phyloP scores from a whole-genome alignment of 192 early-diverging fungal species.

The Backusella psychrophila region DNA sequence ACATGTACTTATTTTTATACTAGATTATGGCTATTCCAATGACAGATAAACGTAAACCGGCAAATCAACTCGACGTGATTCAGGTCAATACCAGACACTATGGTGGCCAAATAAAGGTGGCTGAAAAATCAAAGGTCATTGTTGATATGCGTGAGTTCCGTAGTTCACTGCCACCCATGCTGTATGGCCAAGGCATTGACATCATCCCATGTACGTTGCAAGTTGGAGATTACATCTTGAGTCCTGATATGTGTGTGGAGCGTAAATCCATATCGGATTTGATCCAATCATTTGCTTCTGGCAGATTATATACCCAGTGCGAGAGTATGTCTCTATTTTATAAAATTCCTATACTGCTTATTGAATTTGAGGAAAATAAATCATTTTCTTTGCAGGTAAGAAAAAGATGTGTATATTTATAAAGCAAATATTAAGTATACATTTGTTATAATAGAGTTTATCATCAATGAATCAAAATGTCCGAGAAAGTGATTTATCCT shows the following conservation, averaged over 20 bases:
- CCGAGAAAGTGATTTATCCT: slow-evolving; percentile 57
- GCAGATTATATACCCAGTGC: slow-evolving; percentile 84
- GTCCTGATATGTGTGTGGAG: slow-evolving; percentile 85
- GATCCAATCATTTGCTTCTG: slow-evolving; percentile 76
- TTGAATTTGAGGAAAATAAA: slow-evolving; percentile 89
- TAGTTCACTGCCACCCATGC: slow-evolving; percentile 81
- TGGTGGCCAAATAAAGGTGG: slow-evolving; percentile 47
- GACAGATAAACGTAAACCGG: slow-evolving; percentile 26
- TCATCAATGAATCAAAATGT: slow-evolving; percentile 55
- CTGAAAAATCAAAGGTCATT: slow-evolving; percentile 49
- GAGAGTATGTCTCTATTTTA: slow-evolving; percentile 89
- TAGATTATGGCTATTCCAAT: slow-evolving; percentile 82
- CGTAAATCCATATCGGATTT: slow-evolving; percentile 91
- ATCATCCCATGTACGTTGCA: slow-evolving; percentile 82
- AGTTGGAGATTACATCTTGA: slow-evolving; percentile 93
- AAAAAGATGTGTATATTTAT: slow-evolving; percentile 32
- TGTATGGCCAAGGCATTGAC: slow-evolving; percentile 75
- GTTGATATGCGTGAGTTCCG: slow-evolving; percentile 95
- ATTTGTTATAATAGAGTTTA: slow-evolving; percentile 28
- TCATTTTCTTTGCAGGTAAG: slow-evolving; percentile 74
- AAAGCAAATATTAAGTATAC: not conserved
- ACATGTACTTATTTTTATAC: not conserved
- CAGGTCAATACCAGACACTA: slow-evolving; percentile 60
- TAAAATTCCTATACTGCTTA: slow-evolving; percentile 71
- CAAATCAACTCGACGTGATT: slow-evolving; percentile 16